Conservation (phyloP, 2,329 filamentous ascomycete species). For the Colletotrichum tanaceti region DNA sequence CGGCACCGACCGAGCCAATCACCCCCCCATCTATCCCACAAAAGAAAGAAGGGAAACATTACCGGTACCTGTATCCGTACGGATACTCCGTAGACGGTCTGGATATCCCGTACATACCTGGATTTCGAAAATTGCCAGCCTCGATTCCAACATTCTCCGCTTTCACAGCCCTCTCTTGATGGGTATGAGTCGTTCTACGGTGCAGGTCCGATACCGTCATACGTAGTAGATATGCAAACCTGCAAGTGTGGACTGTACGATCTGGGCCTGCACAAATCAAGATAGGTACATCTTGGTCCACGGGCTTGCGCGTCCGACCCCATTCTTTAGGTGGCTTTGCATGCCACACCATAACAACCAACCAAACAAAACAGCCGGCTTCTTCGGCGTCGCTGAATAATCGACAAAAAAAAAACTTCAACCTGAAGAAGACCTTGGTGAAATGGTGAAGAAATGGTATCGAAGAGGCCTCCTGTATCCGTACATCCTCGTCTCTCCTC, state of each 20-base stretch:
- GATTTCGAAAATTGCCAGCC: constrained; percentile 19
- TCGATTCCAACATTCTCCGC: constrained; percentile 4
- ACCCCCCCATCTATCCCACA: constrained; percentile 3
- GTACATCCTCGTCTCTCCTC: too few species aligned
- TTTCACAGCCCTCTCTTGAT: constrained; percentile 26
- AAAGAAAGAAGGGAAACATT: not conserved
- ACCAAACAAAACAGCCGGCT: not conserved
- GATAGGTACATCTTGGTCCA: constrained; percentile 22
- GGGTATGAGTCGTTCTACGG: constrained; percentile 12
- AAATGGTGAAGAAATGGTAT: not conserved
- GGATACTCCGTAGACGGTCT: too few species aligned
- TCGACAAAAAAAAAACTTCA: too few species aligned
- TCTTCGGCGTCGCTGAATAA: constrained; percentile 27
- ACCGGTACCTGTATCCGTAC: too few species aligned
- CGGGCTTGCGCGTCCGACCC: constrained; percentile 31
- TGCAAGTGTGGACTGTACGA: constrained; percentile 12
- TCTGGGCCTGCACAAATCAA: constrained; percentile 3
- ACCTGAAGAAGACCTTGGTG: constrained; percentile 22
- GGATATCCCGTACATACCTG: constrained; percentile 24
- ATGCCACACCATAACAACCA: constrained; percentile 12
- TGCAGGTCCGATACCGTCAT: constrained; percentile 13
- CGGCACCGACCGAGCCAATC: constrained; percentile 26
- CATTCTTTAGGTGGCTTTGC: constrained; percentile 26
- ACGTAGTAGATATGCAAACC: too few species aligned
- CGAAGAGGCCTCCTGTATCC: constrained; percentile 8